Conservation (phyloP, 177 flowering plant genomes). For the Tripterygium wilfordii region DNA sequence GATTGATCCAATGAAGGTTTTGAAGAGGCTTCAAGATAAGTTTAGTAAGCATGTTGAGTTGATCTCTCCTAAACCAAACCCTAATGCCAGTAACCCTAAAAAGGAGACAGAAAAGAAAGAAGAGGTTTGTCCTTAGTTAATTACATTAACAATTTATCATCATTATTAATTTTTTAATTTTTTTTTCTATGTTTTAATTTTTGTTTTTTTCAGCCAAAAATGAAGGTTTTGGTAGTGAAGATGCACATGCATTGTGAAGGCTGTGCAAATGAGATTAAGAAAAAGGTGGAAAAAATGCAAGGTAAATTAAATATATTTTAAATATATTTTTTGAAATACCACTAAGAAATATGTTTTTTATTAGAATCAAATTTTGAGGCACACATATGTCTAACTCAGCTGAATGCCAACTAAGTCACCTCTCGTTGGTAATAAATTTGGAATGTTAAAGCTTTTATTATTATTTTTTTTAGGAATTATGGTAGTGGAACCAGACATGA, state of each 20-base stretch:
- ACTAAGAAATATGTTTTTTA: no score
- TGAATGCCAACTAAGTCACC: no score
- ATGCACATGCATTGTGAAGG: slow-evolving; percentile 41
- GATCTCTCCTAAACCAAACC: slow-evolving; percentile 28
- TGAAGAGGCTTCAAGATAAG: slow-evolving; percentile 30
- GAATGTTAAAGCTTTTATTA: no score
- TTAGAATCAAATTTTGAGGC: no score
- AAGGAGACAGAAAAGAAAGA: slow-evolving; percentile 11
- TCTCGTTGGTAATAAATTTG: no score
- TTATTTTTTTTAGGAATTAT: slow-evolving; percentile 25
- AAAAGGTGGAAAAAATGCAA: slow-evolving; percentile 21
- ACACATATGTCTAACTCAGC: no score
- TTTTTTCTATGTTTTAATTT: no score
- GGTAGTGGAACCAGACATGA: slow-evolving; percentile 23
- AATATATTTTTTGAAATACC: no score
- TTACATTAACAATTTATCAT: no score
- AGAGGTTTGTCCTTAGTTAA: slow-evolving; percentile 14
- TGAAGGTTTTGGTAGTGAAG: slow-evolving; percentile 25
- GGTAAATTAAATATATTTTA: no score
- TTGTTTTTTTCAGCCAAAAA: slow-evolving; percentile 16
- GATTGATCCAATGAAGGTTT: slow-evolving; percentile 29
- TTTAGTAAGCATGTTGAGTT: slow-evolving; percentile 34
- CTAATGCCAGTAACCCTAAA: slow-evolving; percentile 1
- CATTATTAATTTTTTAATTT: no score
- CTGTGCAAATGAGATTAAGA: slow-evolving; percentile 35